phyloP scores from a whole-genome alignment of 164 flowering plant genomes.

The Berberis thunbergii region DNA sequence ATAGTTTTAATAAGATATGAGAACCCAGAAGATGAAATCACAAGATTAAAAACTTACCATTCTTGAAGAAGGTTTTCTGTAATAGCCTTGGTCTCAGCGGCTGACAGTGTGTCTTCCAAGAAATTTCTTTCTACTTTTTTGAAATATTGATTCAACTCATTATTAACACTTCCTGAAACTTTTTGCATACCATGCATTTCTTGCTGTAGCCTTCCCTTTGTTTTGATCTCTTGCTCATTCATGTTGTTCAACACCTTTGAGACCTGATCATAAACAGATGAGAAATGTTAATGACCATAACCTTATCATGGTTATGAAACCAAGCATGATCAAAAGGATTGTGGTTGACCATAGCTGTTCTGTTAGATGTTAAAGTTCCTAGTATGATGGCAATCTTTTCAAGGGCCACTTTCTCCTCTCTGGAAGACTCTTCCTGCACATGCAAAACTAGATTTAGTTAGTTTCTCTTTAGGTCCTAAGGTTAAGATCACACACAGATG shows the following conservation, averaged over 20 bases:
- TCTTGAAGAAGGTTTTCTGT: conserved; percentile 40
- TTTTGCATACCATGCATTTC: conserved; percentile 46
- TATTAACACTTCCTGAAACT: conserved; percentile 30
- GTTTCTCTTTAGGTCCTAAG: neutral
- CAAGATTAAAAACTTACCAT: conserved; percentile 30
- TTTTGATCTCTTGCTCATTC: conserved; percentile 25
- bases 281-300: neutral
- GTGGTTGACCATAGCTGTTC: conserved; percentile 38
- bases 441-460: conserved; percentile 2
- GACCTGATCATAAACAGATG: conserved; percentile 31
- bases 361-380: conserved; percentile 42
- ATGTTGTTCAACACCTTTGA: conserved; percentile 45
- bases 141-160: conserved; percentile 31
- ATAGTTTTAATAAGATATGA: neutral
- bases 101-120: conserved; percentile 43
- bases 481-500: neutral
- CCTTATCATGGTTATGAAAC: neutral
- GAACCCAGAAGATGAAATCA: neutral
- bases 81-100: conserved; percentile 30
- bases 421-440: conserved; percentile 63
- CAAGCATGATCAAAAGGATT: neutral
- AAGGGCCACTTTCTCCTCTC: conserved; percentile 61
- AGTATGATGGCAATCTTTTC: conserved; percentile 54
- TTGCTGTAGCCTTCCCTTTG: conserved; percentile 29
- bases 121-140: conserved; percentile 35